Base-by-base conservation (phyloP, 768 basidiomycete genomes). In the Trametes cubensis region DNA sequence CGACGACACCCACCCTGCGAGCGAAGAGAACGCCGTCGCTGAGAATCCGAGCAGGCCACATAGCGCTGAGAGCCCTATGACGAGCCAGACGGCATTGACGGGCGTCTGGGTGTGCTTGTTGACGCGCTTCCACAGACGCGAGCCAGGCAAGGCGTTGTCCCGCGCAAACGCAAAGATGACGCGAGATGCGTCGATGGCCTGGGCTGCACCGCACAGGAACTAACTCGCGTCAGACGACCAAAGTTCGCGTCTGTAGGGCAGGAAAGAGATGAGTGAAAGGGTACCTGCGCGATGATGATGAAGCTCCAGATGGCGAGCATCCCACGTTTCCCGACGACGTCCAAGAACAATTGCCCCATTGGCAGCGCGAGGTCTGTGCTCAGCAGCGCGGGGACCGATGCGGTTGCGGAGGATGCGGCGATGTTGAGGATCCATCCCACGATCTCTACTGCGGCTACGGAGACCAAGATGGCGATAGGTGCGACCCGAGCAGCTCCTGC, bases 41-140 rank as follows among this genome's bases (percentile, higher is more conserved):
- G 86, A 88, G 71, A 90, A 90, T 0, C 87, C 86, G 13, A 90
- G 73, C 3, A 88, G 74, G 6, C 88, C 88, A 46, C 84, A 86
- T 40, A 89, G 65, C 3, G 75, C 83, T 6, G 88, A 72, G 39
- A 74, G 69, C 38, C 72, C 70, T 75, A 89, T 86, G 28, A 89
- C 88, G 42, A 90, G 77, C 88, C 88, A 90, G 4, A 88, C 88
- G 6, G 88, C 88, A 63, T 89, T 85, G 14, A 89, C 86, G 0
- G 88, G 88, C 3, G 89, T 90, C 69, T 84, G 86, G 0, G 88
- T 88, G 63, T 70, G 68, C 4, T 53, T 69, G 60, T 86, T 87
- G 52, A 90, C 79, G 60, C 71, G 76, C 65, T 87, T 87, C 87
- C 86, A 88, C 78, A 79, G 85, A 17, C 78, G 80, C 20, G 88